Base-by-base conservation (phyloP, 179 eudicot genomes). In the Camellia oleifera region DNA sequence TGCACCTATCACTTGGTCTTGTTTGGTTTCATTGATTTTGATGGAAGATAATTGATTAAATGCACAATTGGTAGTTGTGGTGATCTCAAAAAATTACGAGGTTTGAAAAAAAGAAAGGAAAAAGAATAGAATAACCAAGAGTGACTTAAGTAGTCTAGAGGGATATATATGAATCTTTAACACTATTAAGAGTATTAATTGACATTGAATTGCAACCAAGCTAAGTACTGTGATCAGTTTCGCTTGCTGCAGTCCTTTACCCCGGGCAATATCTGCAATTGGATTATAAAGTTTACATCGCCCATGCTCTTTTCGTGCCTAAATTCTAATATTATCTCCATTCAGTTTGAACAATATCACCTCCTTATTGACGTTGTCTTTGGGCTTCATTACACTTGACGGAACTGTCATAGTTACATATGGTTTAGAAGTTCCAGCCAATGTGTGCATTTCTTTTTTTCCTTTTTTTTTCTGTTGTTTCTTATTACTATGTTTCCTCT, bases 381-480 rank as follows among this genome's bases (percentile, higher is more conserved):
- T n/a, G 57, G 63, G 63, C 63, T 60, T 17, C 63, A 14, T 60
- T 32, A 13, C 15, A 56, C 60, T 20, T 72, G 60, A 71, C 40
- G 10, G 42, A 18, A 50, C 53, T 53, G 26, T 54, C 46, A 7
- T 48, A 18, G 60, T 18, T 11, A 3, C 15, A 45, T 69, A 17
- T 17, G 52, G 73, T 71, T 71, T 18, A 71, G 75, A 71, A 52
- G 60, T 23, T 23, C 75, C n/a, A 52, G 60, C 17, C 75, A 46
- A 18, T 46, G 57, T 0, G 17, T 18, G n/a, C n/a, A 68, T n/a
- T 46, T 48, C 1, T 44, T 69, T 32, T 17, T 46, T n/a, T n/a
- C n/a, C 6, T 23, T 48, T 44, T 44, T 69, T 18, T 40, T 40
- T 17, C 57, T 52, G 40, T 32, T 32, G 40, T 32, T 32, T 32